phyloP scores from a whole-genome alignment of 352 stramenopile species.

The Blastocystis sp. region DNA sequence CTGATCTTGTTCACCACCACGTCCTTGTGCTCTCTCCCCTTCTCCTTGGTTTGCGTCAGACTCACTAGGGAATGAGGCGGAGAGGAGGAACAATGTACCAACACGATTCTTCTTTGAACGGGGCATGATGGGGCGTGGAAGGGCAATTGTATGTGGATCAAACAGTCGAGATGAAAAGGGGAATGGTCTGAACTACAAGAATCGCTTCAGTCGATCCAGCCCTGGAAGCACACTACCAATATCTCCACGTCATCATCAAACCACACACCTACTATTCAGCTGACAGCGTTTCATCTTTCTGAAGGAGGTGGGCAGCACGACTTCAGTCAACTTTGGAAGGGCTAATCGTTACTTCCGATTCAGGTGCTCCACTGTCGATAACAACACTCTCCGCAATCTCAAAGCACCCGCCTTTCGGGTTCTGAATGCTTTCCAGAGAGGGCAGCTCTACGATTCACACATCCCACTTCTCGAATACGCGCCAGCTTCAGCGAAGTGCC shows the following conservation, averaged over 20 bases:
- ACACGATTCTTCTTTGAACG: conserved; percentile 78
- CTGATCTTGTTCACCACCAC: conserved; percentile 88
- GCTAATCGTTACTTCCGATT: not conserved
- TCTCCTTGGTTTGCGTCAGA: too few species aligned
- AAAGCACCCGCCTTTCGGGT: not conserved
- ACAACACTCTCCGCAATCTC: not conserved
- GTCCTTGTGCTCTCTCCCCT: conserved; percentile 89
- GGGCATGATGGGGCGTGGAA: conserved; percentile 75
- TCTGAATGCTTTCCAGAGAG: not conserved
- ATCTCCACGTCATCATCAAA: not conserved
- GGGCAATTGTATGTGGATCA: not conserved
- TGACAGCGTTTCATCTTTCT: not conserved
- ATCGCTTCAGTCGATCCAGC: not conserved
- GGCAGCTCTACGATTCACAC: not conserved
- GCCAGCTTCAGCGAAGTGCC: not conserved
- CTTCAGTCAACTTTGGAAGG: not conserved
- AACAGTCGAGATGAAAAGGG: not conserved
- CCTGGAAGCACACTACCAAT: not conserved
- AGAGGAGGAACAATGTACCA: conserved; percentile 73
- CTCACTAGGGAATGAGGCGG: conserved; percentile 66
- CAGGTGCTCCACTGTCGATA: not conserved
- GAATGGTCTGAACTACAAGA: not conserved
- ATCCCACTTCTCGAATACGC: not conserved
- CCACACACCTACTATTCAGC: not conserved
- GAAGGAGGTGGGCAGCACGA: not conserved